Conservation (phyloP, 148 eudicot species). For the Amaranthus palmeri region DNA sequence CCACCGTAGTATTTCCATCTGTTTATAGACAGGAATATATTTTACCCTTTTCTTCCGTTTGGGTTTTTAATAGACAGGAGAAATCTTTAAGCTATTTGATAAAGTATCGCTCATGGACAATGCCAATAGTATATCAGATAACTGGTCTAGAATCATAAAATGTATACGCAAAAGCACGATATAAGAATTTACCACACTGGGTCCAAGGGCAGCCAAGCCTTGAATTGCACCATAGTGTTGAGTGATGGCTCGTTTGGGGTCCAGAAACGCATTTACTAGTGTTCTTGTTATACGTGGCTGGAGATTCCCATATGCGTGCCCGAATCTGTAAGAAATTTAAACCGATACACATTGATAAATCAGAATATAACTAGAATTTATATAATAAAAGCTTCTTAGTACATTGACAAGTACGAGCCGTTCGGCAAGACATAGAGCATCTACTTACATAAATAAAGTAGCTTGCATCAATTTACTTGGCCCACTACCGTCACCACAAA, state of each 20-base stretch:
- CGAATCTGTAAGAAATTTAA: constrained; percentile 42
- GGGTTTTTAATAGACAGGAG: not conserved
- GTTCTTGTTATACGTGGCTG: constrained; percentile 78
- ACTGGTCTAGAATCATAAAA: not conserved
- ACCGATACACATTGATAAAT: not conserved
- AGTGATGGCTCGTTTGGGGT: constrained; percentile 64
- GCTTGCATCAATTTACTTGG: not conserved
- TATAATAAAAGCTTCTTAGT: not conserved
- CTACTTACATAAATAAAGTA: not conserved
- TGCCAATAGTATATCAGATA: not conserved
- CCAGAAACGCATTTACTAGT: constrained; percentile 64
- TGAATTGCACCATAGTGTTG: constrained; percentile 86
- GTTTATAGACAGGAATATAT: not conserved
- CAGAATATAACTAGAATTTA: not conserved
- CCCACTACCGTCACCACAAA: not conserved
- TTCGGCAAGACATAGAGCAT: not conserved
- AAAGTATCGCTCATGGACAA: not conserved
- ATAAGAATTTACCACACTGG: constrained; percentile 52
- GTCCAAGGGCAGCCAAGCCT: constrained; percentile 73
- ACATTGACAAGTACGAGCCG: not conserved
- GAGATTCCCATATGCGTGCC: constrained; percentile 59
- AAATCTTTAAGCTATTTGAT: not conserved
- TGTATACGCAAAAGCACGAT: not conserved
- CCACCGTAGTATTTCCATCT: not conserved
- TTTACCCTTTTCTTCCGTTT: not conserved